Evolutionary conservation across 2,329 filamentous ascomycete species (phyloP).

Genomic region (Colletotrichum brevisporum): DNA sequence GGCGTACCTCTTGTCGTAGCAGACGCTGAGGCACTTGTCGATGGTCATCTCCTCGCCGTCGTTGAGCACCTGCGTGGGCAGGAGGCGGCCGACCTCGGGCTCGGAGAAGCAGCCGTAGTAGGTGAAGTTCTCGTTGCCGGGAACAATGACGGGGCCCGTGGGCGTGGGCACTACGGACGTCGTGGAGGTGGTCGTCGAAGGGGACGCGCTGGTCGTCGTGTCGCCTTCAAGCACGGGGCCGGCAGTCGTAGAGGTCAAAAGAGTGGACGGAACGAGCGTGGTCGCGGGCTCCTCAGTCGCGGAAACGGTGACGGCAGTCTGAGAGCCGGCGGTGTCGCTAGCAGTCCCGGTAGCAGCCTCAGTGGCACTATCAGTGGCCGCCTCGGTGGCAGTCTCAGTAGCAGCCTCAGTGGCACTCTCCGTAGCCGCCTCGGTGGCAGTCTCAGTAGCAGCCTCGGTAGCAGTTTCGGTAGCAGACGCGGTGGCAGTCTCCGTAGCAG

Average conservation of each 20-base stretch:
- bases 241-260: background rate
- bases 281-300: background rate
- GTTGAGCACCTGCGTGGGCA: conserved; percentile 49
- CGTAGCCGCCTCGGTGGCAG: background rate
- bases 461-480: background rate
- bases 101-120: conserved; percentile 54
- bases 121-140: conserved; percentile 54
- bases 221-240: background rate
- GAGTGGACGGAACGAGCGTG: background rate
- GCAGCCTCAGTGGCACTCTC: background rate
- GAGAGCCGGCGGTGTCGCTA: background rate
- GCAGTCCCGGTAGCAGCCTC: too few species aligned
- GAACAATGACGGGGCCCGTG: conserved; percentile 48
- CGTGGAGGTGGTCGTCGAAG: background rate
- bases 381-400: background rate
- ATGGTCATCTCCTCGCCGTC: conserved; percentile 43
- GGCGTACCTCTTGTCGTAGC: conserved; percentile 40
- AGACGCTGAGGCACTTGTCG: conserved; percentile 39
- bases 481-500: background rate
- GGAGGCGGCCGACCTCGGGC: conserved; percentile 50
- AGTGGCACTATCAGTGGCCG: background rate
- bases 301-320: background rate
- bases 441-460: background rate
- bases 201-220: background rate
- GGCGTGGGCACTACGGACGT: conserved; percentile 36